phyloP scores from a whole-genome alignment of 768 basidiomycete species.

The Amylocystis lapponica region DNA sequence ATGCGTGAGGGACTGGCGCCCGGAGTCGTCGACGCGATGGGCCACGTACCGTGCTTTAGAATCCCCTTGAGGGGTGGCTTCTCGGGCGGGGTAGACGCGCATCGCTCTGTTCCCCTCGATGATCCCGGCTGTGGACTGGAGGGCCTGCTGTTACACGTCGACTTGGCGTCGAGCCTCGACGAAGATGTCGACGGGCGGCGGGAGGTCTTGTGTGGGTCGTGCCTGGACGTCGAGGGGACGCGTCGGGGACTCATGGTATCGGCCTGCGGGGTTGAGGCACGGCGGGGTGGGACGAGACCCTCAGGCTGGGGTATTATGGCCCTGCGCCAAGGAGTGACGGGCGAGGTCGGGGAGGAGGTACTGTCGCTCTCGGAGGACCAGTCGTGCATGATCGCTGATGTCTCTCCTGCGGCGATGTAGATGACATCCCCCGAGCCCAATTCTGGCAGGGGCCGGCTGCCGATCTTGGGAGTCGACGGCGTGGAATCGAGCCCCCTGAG shows the following conservation, averaged over 20 bases:
- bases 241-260: slow-evolving; percentile 12
- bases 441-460: slow-evolving; percentile 8
- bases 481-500: slow-evolving; percentile 4
- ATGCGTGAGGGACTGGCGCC: slow-evolving; percentile 1
- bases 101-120: neutral
- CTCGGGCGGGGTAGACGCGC: neutral
- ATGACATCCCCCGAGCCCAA: slow-evolving; percentile 4
- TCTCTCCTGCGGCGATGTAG: slow-evolving; percentile 1
- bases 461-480: slow-evolving; percentile 12
- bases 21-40: neutral
- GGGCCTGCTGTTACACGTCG: slow-evolving; percentile 1
- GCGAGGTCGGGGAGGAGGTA: slow-evolving; percentile 7
- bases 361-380: slow-evolving; percentile 13
- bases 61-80: slow-evolving; percentile 10
- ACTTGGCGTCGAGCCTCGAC: neutral
- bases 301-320: slow-evolving; percentile 4
- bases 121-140: slow-evolving; percentile 1
- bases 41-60: slow-evolving; percentile 11
- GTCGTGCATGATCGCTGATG: slow-evolving; percentile 5
- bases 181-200: slow-evolving; percentile 1
- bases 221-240: slow-evolving; percentile 2
- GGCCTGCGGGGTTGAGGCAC: slow-evolving; percentile 4
- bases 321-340: slow-evolving; percentile 6
- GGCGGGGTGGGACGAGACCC: slow-evolving; percentile 1
- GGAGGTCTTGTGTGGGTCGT: neutral